Percentiles rank a stretch among this genome's conserved stretches.
Conservation (phyloP, 345 rosid genomes). For the Salix caprea region DNA sequence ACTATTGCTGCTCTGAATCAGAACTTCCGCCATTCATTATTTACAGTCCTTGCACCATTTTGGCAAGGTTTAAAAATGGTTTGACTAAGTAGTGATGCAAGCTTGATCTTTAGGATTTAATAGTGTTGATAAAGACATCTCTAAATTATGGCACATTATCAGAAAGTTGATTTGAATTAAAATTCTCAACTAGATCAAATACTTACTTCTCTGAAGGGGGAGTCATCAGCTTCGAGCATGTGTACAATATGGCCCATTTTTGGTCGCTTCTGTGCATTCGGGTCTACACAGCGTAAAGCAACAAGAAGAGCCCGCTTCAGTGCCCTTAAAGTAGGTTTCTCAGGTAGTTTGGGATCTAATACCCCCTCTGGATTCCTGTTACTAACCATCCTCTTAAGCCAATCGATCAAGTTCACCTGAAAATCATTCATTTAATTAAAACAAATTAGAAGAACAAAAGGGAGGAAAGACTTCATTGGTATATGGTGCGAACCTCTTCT, state of each 20-base stretch:
- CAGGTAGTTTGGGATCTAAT: conserved; percentile 75
- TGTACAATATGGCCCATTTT: conserved; percentile 84
- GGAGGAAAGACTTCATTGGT: neutral
- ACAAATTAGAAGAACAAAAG: conserved; percentile 1
- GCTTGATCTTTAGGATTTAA: neutral
- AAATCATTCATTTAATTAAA: conserved; percentile 17
- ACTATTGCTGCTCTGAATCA: neutral
- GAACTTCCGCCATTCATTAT: neutral
- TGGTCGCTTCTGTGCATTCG: conserved; percentile 69
- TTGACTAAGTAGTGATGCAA: neutral
- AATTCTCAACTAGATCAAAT: neutral
- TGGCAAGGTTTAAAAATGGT: neutral
- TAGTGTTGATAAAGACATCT: neutral
- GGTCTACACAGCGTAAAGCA: conserved; percentile 85
- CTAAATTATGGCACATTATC: neutral
- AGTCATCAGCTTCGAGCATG: conserved; percentile 90
- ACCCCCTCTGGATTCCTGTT: conserved; percentile 74
- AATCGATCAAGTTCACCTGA: conserved; percentile 87
- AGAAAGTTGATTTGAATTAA: neutral
- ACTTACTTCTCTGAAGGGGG: conserved; percentile 58
- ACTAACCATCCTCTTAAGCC: conserved; percentile 82
- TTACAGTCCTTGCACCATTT: neutral
- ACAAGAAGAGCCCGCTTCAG: conserved; percentile 76
- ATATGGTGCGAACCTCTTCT: conserved; percentile 53
- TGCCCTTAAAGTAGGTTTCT: conserved; percentile 69